A percentile compares a stretch with the other conserved stretches of the same genome.
phyloP scores from a whole-genome alignment of 306 rosid species.

The Mucuna pruriens region DNA sequence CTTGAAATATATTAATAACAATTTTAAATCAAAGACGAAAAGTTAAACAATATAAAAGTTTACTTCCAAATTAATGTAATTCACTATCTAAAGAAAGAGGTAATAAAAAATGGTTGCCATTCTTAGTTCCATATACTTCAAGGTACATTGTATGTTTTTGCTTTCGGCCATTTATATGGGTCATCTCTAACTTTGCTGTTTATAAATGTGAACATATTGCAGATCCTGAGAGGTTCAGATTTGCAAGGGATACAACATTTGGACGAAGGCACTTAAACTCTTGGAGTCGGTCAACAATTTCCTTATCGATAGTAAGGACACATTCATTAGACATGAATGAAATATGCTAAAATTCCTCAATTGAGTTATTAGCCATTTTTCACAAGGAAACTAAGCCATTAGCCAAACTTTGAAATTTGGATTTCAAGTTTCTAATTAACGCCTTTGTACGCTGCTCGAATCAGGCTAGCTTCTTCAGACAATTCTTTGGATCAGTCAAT shows the following conservation, averaged over 20 bases:
- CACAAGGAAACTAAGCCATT: neutral
- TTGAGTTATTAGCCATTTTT: neutral
- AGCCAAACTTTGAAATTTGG: neutral
- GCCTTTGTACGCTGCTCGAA: neutral
- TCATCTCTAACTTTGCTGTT: neutral
- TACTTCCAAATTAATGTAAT: neutral
- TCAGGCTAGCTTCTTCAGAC: slow-evolving; percentile 90
- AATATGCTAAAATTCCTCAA: neutral
- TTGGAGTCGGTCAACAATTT: slow-evolving; percentile 56
- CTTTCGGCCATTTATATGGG: neutral
- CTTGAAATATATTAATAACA: no score
- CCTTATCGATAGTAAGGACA: slow-evolving; percentile 67
- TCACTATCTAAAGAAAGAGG: neutral
- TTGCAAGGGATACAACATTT: slow-evolving; percentile 87
- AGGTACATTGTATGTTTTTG: neutral
- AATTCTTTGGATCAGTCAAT: slow-evolving; percentile 67
- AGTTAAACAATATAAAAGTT: no score
- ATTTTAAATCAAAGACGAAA: no score
- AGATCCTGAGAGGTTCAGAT: slow-evolving; percentile 90
- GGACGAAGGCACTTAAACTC: slow-evolving; percentile 78
- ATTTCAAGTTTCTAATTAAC: neutral
- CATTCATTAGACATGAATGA: neutral
- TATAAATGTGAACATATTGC: slow-evolving; percentile 20
- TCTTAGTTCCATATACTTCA: neutral
- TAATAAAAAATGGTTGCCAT: no score